Evolutionary conservation across 306 rosid species (phyloP), one percentile per base, ranked within the genome.

Genomic region (Vigna hirtella): DNA sequence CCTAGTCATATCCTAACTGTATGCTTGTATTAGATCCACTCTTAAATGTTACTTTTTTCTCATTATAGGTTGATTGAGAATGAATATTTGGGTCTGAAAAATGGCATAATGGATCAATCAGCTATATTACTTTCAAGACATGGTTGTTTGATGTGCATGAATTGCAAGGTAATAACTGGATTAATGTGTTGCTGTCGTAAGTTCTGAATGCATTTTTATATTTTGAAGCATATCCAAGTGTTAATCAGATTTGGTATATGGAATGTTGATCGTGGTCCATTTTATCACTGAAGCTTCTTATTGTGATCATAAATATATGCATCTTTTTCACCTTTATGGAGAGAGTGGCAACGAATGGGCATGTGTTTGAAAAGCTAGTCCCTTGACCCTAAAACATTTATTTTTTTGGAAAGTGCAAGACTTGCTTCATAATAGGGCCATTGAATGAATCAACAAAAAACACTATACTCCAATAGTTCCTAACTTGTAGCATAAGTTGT

Each of bases 81-180:
- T 85, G 99, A 84, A 76, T 95, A 85, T 85, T 84, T 90, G 94
- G 98, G 99, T 79, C 86, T 95, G 85, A 89, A 86, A 83, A 95
- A 95, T 84, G 99, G 99, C 78, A 91, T 95, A 84, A 86, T 95
- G 91, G 99, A 95, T 82, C 99, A 95, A 77, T 93, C 99, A 68
- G 99, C 98, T 56, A 91, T 95, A 82, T 83, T 95, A 79, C 99
- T 95, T 79, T 95, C 99, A 69, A 85, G 84, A 70, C 80, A 76
- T 83, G 98, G 96, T 64, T 86, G 96, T 80, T 90, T 95, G 81
- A 84, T 93, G 88, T 89, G 89, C 90, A 95, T 95, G 99, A 85
- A 95, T 87, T 95, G 98, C 91, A 93, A 93, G 99, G 99, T 95
- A 95, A 61, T 64, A 51, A 6, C 55, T 76, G 73, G 73, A 80